phyloP scores from a whole-genome alignment of 805 yeast species.

The Metschnikowia kunwiensis region DNA sequence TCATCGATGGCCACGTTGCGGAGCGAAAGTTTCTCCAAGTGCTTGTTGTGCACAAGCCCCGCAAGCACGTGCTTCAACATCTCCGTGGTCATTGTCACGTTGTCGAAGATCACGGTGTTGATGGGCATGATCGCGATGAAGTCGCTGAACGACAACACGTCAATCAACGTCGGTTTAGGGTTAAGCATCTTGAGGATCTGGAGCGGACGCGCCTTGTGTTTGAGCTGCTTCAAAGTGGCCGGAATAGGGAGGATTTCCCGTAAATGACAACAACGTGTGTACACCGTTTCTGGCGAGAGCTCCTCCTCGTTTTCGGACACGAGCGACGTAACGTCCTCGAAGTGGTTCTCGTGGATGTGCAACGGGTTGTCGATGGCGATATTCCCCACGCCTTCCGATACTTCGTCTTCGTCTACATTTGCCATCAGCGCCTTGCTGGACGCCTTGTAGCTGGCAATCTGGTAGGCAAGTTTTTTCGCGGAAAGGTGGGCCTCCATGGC shows the following conservation, averaged over 20 bases:
- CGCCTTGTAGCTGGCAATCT: slow-evolving; percentile 49
- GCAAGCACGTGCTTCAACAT: slow-evolving; percentile 51
- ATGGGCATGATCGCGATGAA: slow-evolving; percentile 56
- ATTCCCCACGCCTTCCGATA: slow-evolving; percentile 17
- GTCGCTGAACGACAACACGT: slow-evolving; percentile 54
- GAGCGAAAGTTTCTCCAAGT: slow-evolving; percentile 50
- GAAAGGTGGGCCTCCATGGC: slow-evolving; percentile 74
- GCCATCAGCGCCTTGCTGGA: slow-evolving; percentile 5
- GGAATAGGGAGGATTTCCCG: slow-evolving; percentile 50
- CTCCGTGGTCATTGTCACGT: slow-evolving; percentile 51
- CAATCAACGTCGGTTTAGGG: slow-evolving; percentile 58
- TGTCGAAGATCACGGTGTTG: slow-evolving; percentile 54
- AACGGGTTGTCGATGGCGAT: slow-evolving; percentile 71
- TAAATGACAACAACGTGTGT: slow-evolving; percentile 49
- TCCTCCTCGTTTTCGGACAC: slow-evolving; percentile 14
- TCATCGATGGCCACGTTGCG: slow-evolving; percentile 55
- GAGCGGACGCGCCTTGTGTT: slow-evolving; percentile 48
- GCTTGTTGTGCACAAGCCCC: slow-evolving; percentile 41
- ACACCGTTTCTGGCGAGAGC: slow-evolving; percentile 46
- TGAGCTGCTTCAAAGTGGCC: slow-evolving; percentile 51
- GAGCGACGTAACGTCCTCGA: slow-evolving; percentile 23
- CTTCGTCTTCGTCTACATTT: slow-evolving; percentile 21
- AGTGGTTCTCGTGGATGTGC: slow-evolving; percentile 55
- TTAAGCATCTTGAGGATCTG: slow-evolving; percentile 54
- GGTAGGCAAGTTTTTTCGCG: slow-evolving; percentile 67